Conservation (phyloP, 768 basidiomycete species). For the Mycena belliarum region DNA sequence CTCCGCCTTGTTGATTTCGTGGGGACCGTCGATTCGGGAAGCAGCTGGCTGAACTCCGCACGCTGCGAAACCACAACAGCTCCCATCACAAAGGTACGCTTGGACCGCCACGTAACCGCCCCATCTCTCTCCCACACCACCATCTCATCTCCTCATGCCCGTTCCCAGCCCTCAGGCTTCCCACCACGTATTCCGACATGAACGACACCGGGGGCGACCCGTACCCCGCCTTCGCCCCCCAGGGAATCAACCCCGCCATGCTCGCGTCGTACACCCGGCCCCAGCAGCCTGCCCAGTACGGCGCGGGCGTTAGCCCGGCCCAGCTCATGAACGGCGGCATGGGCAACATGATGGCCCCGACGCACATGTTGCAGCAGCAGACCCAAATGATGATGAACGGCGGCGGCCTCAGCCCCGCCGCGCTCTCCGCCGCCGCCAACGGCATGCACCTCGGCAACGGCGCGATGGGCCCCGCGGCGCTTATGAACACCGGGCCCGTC, state of each 20-base stretch:
- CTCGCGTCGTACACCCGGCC: slow-evolving; percentile 18
- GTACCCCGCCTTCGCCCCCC: slow-evolving; percentile 7
- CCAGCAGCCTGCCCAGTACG: slow-evolving; percentile 9
- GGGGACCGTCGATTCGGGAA: slow-evolving; percentile 2
- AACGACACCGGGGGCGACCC: slow-evolving; percentile 9
- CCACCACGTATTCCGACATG: slow-evolving; percentile 14
- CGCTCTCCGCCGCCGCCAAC: slow-evolving; percentile 2
- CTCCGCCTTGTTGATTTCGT: slow-evolving; percentile 8
- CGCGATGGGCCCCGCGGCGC: slow-evolving; percentile 7
- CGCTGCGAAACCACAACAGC: background rate
- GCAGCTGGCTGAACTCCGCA: slow-evolving; percentile 1
- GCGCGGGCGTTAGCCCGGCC: slow-evolving; percentile 11
- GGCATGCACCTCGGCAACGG: background rate
- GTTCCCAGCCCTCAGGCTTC: background rate
- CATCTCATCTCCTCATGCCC: background rate
- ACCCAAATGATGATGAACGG: slow-evolving; percentile 18
- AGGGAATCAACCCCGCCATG: slow-evolving; percentile 21
- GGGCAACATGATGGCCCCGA: slow-evolving; percentile 8
- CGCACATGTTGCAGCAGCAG: slow-evolving; percentile 17
- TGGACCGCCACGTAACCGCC: slow-evolving; percentile 15
- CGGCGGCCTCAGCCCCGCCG: slow-evolving; percentile 13
- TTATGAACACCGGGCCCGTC: slow-evolving; percentile 10
- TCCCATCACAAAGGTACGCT: slow-evolving; percentile 9
- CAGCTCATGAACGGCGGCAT: slow-evolving; percentile 16
- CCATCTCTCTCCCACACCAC: background rate